These are phyloP conservation scores for Boletus reticuloceps DNA, from an alignment of 768 basidiomycete genomes.

Conservation along the genomic window DNA sequence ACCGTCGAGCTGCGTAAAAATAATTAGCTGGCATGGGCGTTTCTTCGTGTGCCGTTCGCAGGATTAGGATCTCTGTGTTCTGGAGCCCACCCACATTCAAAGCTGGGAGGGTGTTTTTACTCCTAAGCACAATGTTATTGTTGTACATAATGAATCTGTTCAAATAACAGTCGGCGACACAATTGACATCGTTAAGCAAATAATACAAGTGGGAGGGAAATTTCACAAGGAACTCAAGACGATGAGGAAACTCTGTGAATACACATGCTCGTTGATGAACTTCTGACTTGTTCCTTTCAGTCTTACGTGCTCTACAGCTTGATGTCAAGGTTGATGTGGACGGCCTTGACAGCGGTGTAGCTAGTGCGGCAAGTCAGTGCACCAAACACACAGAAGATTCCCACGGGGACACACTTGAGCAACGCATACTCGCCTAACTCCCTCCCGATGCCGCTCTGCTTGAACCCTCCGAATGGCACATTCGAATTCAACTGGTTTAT, in stretches of 20 bases:
- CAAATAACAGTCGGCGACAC: too few species aligned
- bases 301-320: slow-evolving; percentile 11
- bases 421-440: slow-evolving; percentile 79
- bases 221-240: too few species aligned
- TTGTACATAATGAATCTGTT: too few species aligned
- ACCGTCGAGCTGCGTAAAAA: too few species aligned
- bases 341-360: slow-evolving; percentile 23
- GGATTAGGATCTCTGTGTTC: too few species aligned
- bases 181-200: too few species aligned
- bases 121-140: too few species aligned
- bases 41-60: too few species aligned
- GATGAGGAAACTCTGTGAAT: neutral
- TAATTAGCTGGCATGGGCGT: too few species aligned
- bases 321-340: slow-evolving; percentile 48
- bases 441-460: slow-evolving; percentile 78
- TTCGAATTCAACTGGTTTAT: slow-evolving; percentile 29
- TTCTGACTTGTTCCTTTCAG: neutral
- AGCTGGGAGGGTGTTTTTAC: too few species aligned
- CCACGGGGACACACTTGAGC: slow-evolving; percentile 39
- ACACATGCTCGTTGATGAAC: neutral
- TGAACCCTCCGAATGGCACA: slow-evolving; percentile 85
- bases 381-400: neutral
- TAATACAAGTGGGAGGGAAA: too few species aligned
- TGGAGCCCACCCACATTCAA: too few species aligned
- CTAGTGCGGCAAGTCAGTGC: neutral